phyloP scores from a whole-genome alignment of 495 filamentous ascomycete species.

The Extremus antarcticus region DNA sequence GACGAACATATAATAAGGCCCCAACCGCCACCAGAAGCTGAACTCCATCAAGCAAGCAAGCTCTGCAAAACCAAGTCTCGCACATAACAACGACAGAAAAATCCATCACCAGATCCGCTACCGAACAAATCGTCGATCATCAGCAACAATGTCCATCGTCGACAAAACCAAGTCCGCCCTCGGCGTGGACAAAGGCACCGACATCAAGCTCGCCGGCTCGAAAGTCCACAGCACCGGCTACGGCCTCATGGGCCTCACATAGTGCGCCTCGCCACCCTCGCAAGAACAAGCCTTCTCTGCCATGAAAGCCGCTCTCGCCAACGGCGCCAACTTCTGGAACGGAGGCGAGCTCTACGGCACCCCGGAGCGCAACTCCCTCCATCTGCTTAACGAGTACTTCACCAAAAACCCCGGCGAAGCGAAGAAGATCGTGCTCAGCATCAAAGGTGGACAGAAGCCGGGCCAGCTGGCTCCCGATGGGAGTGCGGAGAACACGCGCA shows the following conservation, averaged over 20 bases:
- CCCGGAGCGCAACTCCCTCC: constrained; percentile 54
- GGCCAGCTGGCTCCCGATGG: constrained; percentile 40
- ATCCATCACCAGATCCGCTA: background rate
- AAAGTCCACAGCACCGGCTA: constrained; percentile 28
- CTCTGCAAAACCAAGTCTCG: too few species aligned
- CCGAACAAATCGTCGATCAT: background rate
- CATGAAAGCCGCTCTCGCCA: constrained; percentile 53
- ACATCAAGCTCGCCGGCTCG: constrained; percentile 20
- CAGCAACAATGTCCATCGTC: constrained; percentile 11
- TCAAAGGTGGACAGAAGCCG: constrained; percentile 49
- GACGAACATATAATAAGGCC: too few species aligned
- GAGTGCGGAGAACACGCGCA: constrained; percentile 49
- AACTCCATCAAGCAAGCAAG: too few species aligned
- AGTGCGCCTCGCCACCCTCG: constrained; percentile 48
- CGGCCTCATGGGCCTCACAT: constrained; percentile 53
- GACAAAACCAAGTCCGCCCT: constrained; percentile 15
- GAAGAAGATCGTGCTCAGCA: constrained; percentile 50
- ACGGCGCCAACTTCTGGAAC: constrained; percentile 69
- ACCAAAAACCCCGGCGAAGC: constrained; percentile 56
- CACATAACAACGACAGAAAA: too few species aligned
- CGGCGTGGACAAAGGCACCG: background rate
- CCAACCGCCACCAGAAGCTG: too few species aligned
- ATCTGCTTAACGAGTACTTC: constrained; percentile 56
- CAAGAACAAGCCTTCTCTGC: constrained; percentile 55
- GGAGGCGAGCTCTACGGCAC: constrained; percentile 72